Conservation (phyloP, 768 basidiomycete genomes). For the Mycena latifolia region DNA sequence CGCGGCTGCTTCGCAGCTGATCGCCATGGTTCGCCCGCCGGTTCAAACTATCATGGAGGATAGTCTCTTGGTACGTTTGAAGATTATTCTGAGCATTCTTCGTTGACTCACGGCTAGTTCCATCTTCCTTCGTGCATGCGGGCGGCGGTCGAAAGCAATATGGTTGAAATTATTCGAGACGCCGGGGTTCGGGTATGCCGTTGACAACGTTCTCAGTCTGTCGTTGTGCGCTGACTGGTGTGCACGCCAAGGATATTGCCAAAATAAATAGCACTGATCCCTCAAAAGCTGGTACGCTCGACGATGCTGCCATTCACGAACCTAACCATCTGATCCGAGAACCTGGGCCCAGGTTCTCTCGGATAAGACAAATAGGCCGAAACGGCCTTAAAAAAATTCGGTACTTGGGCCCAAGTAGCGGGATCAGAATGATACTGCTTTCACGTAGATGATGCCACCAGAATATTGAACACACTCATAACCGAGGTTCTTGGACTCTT, state of each 20-base stretch:
- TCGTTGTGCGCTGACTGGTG: neutral
- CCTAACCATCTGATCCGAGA: no score
- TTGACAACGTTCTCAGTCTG: neutral
- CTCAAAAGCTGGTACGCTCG: conserved; percentile 47
- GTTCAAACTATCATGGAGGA: conserved; percentile 29
- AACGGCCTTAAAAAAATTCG: no score
- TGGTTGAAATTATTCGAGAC: conserved; percentile 47
- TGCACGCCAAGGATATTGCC: conserved; percentile 51
- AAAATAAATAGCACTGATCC: conserved; percentile 45
- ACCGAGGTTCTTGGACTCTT: no score
- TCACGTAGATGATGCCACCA: no score
- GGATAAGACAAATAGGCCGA: no score
- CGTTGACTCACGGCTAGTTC: neutral
- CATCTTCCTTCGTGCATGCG: conserved; percentile 29
- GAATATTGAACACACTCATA: no score
- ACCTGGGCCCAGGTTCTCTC: no score
- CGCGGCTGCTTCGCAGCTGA: conserved; percentile 40
- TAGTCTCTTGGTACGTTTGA: conserved; percentile 13
- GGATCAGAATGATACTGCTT: no score
- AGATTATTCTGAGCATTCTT: neutral
- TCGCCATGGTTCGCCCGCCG: conserved; percentile 38
- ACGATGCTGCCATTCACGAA: no score
- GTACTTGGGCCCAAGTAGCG: no score
- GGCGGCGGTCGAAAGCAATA: conserved; percentile 36
- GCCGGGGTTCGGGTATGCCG: conserved; percentile 45